A percentile compares a stretch with the other conserved stretches of the same genome.
phyloP scores from a whole-genome alignment of 441 rosid species.

The Populus hybrid region DNA sequence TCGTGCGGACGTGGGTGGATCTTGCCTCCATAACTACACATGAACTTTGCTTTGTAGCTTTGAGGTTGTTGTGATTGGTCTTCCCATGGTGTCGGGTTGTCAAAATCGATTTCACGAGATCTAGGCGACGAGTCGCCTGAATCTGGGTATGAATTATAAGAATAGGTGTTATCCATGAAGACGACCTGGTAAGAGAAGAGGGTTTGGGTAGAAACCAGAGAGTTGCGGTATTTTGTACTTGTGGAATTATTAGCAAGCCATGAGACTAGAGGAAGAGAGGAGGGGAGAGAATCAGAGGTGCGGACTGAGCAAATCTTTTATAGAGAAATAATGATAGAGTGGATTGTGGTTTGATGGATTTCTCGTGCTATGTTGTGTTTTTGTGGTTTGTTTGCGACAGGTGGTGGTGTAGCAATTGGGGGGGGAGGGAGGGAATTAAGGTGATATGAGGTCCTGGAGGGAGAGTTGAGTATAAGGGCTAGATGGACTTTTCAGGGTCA shows the following conservation, averaged over 20 bases:
- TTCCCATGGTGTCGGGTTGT: conserved; percentile 80
- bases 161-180: conserved; percentile 57
- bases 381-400: background rate
- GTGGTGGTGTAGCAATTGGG: conserved; percentile 3
- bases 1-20: conserved; percentile 92
- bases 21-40: conserved; percentile 93
- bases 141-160: conserved; percentile 70
- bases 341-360: background rate
- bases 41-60: conserved; percentile 64
- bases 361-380: background rate
- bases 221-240: background rate
- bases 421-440: background rate
- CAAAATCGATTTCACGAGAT: conserved; percentile 84
- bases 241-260: conserved; percentile 12
- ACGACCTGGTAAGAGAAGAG: no score
- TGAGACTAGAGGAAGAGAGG: background rate
- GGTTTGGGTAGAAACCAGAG: background rate
- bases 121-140: conserved; percentile 87
- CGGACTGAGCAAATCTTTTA: background rate
- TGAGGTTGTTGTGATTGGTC: conserved; percentile 46
- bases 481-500: conserved; percentile 3
- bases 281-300: background rate
- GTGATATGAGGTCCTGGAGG: background rate
- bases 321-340: background rate
- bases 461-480: background rate